Conservation (phyloP, 352 stramenopile genomes). For the Globisporangium carolinianum region DNA sequence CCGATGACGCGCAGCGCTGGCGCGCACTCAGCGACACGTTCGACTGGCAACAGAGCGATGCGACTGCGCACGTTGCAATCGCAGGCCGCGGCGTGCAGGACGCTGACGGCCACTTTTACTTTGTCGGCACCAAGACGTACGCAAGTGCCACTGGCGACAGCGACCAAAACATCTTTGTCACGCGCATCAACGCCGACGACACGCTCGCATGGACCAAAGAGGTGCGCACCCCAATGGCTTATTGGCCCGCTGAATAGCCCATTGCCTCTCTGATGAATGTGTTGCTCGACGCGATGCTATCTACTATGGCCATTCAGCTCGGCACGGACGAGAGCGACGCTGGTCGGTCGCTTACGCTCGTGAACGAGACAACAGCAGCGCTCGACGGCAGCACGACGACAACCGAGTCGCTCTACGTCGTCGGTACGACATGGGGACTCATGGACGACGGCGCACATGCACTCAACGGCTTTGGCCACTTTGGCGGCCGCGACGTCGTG, state of each 20-base stretch:
- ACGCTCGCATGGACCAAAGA: constrained; percentile 43
- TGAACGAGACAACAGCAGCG: constrained; percentile 31
- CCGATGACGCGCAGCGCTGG: constrained; percentile 36
- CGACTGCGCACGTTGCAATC: constrained; percentile 29
- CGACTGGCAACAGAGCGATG: constrained; percentile 44
- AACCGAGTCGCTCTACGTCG: constrained; percentile 43
- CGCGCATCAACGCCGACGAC: constrained; percentile 33
- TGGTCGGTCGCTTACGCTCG: constrained; percentile 40
- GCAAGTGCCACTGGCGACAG: constrained; percentile 9
- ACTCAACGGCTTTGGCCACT: constrained; percentile 63
- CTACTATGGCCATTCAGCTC: constrained; percentile 18
- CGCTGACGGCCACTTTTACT: constrained; percentile 42
- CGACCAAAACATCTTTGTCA: constrained; percentile 51
- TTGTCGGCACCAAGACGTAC: constrained; percentile 43
- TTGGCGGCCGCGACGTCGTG: constrained; percentile 63
- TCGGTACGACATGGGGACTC: constrained; percentile 58
- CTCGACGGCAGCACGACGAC: constrained; percentile 4
- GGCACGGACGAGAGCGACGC: constrained; percentile 44
- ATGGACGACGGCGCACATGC: constrained; percentile 66
- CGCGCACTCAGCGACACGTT: constrained; percentile 28
- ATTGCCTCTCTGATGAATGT: too few relatives aligned
- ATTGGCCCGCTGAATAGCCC: too few relatives aligned
- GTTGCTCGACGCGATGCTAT: too few relatives aligned
- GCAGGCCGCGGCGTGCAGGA: constrained; percentile 30
- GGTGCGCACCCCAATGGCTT: constrained; percentile 13